These are phyloP conservation scores for Aspergillus nidulans DNA, from an alignment of 495 filamentous ascomycete genomes.

Conservation along the genomic window DNA sequence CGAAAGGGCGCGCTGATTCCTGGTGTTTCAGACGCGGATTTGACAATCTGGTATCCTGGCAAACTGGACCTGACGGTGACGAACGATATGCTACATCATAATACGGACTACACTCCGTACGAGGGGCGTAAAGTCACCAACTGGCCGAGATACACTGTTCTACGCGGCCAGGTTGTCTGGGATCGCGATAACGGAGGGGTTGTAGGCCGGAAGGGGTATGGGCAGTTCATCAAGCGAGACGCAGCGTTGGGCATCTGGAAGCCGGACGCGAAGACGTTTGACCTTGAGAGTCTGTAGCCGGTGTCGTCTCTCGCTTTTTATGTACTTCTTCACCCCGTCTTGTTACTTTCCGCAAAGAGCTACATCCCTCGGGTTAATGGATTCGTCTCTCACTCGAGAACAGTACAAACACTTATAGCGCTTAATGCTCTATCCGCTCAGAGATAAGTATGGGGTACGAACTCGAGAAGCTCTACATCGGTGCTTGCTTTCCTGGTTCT, in stretches of 20 bases:
- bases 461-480: too few species aligned
- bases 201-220: constrained; percentile 46
- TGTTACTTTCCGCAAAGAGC: too few species aligned
- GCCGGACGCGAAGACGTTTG: neutral
- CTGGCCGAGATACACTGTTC: constrained; percentile 57
- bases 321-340: too few species aligned
- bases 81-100: constrained; percentile 53
- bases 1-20: constrained; percentile 52
- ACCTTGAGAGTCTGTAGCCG: neutral
- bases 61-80: constrained; percentile 37
- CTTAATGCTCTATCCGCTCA: too few species aligned
- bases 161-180: constrained; percentile 56
- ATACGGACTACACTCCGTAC: constrained; percentile 57
- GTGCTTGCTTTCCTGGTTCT: too few species aligned
- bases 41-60: constrained; percentile 38
- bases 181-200: constrained; percentile 48
- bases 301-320: too few species aligned
- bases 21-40: constrained; percentile 44
- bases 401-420: too few species aligned
- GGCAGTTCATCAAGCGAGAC: constrained; percentile 48
- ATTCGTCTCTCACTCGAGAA: too few species aligned
- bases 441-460: too few species aligned
- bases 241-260: neutral
- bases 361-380: too few species aligned
- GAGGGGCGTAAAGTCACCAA: constrained; percentile 51